Evolutionary conservation across 345 rosid species (phyloP), one percentile per base, ranked within the genome.

Genomic region (Cardamine chenopodiifolia): DNA sequence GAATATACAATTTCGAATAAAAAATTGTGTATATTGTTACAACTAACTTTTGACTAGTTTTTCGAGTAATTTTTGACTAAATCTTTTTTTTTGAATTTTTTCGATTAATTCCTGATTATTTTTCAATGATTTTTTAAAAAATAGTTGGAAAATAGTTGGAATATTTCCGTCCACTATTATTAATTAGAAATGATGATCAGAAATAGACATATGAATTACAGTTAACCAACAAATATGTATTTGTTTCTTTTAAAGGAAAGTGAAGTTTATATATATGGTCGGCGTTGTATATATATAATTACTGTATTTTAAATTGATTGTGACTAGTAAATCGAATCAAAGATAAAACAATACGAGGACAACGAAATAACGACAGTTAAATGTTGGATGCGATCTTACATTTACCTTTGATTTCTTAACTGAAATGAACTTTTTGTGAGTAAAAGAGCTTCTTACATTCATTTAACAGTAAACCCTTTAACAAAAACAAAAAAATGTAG

Each of bases 301-400:
- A 31, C 23, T 31, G 13, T n/a, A 31, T 22, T 45, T 45, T 70
- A 5, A 32, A 29, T 44, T 17, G 57, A 48, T 48, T 17, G 8
- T 65, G 35, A 62, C 29, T 62, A 42, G 63, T 56, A 39, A 12
- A 28, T 70, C 47, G n/a, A 59, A 47, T 23, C 45, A 58, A 59
- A 14, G 31, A 40, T 40, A 7, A 40, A 55, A 57, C 44, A 25
- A 25, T 25, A 26, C 2, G 48, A 60, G 20, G 10, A 45, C 18
- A 31, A 18, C n/a, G 35, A 45, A 47, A 61, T 61, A 39, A 6
- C 12, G 31, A 61, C 48, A 29, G 2, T 7, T 3, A 7, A 49
- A 22, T 66, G 8, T 19, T 19, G n/a, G 22, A 64, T 64, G 18
- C 13, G 26, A 18, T 14, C 62, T 42, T 62, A 26, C 72, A 40